These are phyloP conservation scores for Acanthamoeba triangularis DNA, from an alignment of 208 protist genomes.

Conservation along the genomic window DNA sequence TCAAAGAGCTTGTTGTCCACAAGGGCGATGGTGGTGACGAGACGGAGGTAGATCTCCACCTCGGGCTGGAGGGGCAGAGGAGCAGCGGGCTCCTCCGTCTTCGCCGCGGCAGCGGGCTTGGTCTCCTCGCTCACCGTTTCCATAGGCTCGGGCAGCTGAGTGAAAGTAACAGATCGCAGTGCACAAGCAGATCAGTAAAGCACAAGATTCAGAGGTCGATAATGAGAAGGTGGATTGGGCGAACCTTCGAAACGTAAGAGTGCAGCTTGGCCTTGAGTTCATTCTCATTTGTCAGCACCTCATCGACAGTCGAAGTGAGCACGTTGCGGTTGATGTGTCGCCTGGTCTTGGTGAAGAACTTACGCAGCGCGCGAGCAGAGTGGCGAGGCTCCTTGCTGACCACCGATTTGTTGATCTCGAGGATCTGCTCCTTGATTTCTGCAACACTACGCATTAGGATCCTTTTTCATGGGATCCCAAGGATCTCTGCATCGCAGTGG, in stretches of 20 bases:
- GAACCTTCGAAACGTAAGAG: background rate
- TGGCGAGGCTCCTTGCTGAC: slow-evolving; percentile 43
- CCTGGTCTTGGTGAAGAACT: slow-evolving; percentile 52
- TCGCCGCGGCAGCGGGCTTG: background rate
- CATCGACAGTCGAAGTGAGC: background rate
- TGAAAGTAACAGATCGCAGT: background rate
- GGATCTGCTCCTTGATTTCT: slow-evolving; percentile 42
- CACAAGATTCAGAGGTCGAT: too few relatives aligned
- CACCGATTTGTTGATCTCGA: slow-evolving; percentile 28
- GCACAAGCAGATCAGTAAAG: too few relatives aligned
- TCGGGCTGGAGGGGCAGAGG: slow-evolving; percentile 73
- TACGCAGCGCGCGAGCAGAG: slow-evolving; percentile 1
- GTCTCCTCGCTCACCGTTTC: slow-evolving; percentile 32
- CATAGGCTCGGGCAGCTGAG: slow-evolving; percentile 30
- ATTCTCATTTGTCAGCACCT: background rate
- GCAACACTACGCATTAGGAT: background rate
- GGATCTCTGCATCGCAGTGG: background rate
- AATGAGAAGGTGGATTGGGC: too few relatives aligned
- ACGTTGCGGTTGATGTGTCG: slow-evolving; percentile 20
- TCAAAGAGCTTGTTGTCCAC: slow-evolving; percentile 82
- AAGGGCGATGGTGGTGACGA: slow-evolving; percentile 84
- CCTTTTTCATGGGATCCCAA: background rate
- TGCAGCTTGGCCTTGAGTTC: background rate
- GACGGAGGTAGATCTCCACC: slow-evolving; percentile 85
- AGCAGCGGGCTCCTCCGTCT: background rate